Conservation (phyloP, 805 yeast genomes). For the Ogataea pini region DNA sequence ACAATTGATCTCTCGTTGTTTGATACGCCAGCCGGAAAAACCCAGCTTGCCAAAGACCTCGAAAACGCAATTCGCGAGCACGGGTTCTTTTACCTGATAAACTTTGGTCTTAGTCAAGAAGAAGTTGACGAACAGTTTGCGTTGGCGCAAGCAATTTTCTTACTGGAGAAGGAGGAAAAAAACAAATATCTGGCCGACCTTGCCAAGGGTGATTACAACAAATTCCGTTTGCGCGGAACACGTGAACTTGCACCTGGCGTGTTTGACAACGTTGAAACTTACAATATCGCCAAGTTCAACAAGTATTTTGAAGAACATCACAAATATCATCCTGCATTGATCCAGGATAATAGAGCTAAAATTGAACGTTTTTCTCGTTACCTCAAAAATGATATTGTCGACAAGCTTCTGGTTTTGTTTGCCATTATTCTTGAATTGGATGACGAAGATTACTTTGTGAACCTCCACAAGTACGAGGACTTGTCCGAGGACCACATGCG, state of each 20-base stretch:
- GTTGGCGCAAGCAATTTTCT: slow-evolving; percentile 34
- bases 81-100: slow-evolving; percentile 37
- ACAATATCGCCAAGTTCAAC: slow-evolving; percentile 38
- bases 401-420: slow-evolving; percentile 33
- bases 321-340: slow-evolving; percentile 12
- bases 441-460: slow-evolving; percentile 37
- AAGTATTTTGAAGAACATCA: slow-evolving; percentile 19
- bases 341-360: slow-evolving; percentile 9
- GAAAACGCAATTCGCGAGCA: slow-evolving; percentile 33
- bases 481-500: slow-evolving; percentile 39
- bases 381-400: slow-evolving; percentile 2
- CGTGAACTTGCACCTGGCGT: slow-evolving; percentile 35
- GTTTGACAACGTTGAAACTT: slow-evolving; percentile 34
- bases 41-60: slow-evolving; percentile 32
- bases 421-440: slow-evolving; percentile 37
- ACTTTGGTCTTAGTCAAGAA: slow-evolving; percentile 31
- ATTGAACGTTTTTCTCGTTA: slow-evolving; percentile 10
- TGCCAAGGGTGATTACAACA: slow-evolving; percentile 35
- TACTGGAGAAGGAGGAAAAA: slow-evolving; percentile 33
- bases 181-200: slow-evolving; percentile 31
- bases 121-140: slow-evolving; percentile 33
- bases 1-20: slow-evolving; percentile 33
- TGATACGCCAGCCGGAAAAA: slow-evolving; percentile 33
- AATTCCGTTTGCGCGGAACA: slow-evolving; percentile 37
- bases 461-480: slow-evolving; percentile 35